Base-by-base conservation (phyloP, 2,329 filamentous ascomycete genomes). In the Epichloe amarillans region DNA sequence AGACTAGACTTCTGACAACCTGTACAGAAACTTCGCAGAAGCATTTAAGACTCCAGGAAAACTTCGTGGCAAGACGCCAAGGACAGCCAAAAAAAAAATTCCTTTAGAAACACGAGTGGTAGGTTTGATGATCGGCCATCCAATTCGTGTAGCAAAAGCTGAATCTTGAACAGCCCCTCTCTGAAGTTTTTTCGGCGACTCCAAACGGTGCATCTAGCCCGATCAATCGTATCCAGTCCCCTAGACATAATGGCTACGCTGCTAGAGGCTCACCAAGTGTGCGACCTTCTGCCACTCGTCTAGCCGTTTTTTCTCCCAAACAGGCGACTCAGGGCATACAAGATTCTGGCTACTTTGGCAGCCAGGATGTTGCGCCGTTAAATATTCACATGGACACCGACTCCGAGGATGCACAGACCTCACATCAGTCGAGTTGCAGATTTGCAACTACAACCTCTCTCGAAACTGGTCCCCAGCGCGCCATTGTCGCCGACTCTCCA, bases 41-140 rank as follows among this genome's bases (percentile, higher is more conserved):
- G 83, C 94, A n/a, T 96, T 97, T 73, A 98, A 97, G 64, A 93
- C 88, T 38, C 88, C 88, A 3, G 86, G 86, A 51, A 91, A 88
- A 64, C 69, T 93, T 64, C 82, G 86, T 56, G 86, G 84, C 50
- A 90, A 88, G 70, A 91, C 86, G 30, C 86, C 87, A 41, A 77
- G 84, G 54, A 88, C 86, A 17, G 72, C 72, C 36, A 78, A 82
- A 51, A 89, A 84, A 63, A 68, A 67, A 46, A 74, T 76, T 59
- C 68, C 71, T 10, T 65, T 68, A 26, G 82, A 84, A 63, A 66
- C 73, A 35, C 78, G 86, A 60, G 77, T 81, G 55, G 84, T 88
- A 72, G 68, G 80, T 69, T 69, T 47, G 39, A 57, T 54, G 49
- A 51, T 46, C 42, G 54, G 23, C 44, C 12, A 23, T 11, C 55